Percentiles rank a stretch among this genome's conserved stretches.
phyloP scores from a whole-genome alignment of 2,329 filamentous ascomycete genomes.

The Pseudogymnoascus sp. region DNA sequence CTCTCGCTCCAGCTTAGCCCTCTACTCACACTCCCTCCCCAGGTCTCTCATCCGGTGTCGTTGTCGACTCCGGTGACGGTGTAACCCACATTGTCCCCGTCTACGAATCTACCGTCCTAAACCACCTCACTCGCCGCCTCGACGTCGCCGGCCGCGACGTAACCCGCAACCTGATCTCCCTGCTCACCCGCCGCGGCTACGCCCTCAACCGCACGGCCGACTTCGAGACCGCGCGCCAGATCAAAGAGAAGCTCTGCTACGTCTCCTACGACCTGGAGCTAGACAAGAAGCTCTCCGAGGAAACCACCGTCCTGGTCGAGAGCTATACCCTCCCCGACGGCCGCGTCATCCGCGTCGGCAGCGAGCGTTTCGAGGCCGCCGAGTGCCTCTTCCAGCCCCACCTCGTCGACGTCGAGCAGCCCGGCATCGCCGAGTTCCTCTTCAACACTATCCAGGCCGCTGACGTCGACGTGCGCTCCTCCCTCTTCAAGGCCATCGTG shows the following conservation, averaged over 20 bases:
- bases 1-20: not conserved
- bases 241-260: slow-evolving; percentile 99
- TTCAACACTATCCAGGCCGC: slow-evolving; percentile 98
- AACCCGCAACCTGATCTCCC: slow-evolving; percentile 94
- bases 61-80: slow-evolving; percentile 95
- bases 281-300: slow-evolving; percentile 91
- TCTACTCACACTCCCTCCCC: slow-evolving; percentile 9
- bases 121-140: slow-evolving; percentile 87
- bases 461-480: slow-evolving; percentile 89
- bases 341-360: slow-evolving; percentile 90
- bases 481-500: slow-evolving; percentile 94
- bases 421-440: slow-evolving; percentile 90
- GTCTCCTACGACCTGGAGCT: slow-evolving; percentile 96
- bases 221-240: slow-evolving; percentile 97
- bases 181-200: slow-evolving; percentile 88
- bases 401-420: slow-evolving; percentile 93
- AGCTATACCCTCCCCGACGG: slow-evolving; percentile 96
- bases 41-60: slow-evolving; percentile 89
- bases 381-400: slow-evolving; percentile 99
- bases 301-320: slow-evolving; percentile 94
- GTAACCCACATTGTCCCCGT: slow-evolving; percentile 98
- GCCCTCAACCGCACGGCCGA: slow-evolving; percentile 96
- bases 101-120: slow-evolving; percentile 95
- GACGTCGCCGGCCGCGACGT: slow-evolving; percentile 96
- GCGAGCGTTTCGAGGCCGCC: slow-evolving; percentile 94